Conservation (phyloP, 1,284 basidiomycete genomes). For the Tetrapyrgos nigripes region DNA sequence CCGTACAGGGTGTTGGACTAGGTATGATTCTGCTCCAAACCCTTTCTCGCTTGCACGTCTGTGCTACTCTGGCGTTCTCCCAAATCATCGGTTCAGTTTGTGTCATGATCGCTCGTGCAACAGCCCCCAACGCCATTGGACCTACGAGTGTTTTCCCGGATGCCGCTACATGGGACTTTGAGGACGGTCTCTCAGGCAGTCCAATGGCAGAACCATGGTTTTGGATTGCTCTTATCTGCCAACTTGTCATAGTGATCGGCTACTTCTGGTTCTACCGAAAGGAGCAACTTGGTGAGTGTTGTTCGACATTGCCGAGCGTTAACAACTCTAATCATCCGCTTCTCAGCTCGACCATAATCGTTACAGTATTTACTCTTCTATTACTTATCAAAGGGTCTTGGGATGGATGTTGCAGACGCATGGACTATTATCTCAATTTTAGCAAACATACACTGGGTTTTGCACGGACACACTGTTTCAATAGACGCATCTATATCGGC, state of each 20-base stretch:
- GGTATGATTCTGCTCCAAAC: conserved; percentile 95
- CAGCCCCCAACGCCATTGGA: conserved; percentile 84
- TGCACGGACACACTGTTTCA: no score
- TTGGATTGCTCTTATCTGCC: conserved; percentile 86
- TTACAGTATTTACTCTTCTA: not conserved
- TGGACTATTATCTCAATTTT: not conserved
- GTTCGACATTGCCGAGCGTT: conserved; percentile 8
- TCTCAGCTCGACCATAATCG: conserved; percentile 39
- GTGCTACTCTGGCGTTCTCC: conserved; percentile 87
- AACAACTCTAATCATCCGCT: conserved; percentile 18
- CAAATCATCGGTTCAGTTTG: conserved; percentile 84
- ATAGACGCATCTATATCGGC: not conserved
- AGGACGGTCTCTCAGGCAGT: conserved; percentile 67
- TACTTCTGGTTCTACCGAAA: conserved; percentile 96
- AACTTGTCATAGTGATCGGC: conserved; percentile 85
- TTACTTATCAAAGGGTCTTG: no score
- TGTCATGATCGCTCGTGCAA: conserved; percentile 86
- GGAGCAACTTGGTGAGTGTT: conserved; percentile 74
- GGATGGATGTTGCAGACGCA: no score
- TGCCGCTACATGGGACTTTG: conserved; percentile 86
- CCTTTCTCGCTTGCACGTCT: conserved; percentile 89
- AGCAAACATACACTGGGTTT: not conserved
- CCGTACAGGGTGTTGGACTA: conserved; percentile 90
- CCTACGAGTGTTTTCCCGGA: conserved; percentile 93
- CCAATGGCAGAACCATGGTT: conserved; percentile 84